Conservation (phyloP, 257 asterid genomes). For the Gentiana straminea region DNA sequence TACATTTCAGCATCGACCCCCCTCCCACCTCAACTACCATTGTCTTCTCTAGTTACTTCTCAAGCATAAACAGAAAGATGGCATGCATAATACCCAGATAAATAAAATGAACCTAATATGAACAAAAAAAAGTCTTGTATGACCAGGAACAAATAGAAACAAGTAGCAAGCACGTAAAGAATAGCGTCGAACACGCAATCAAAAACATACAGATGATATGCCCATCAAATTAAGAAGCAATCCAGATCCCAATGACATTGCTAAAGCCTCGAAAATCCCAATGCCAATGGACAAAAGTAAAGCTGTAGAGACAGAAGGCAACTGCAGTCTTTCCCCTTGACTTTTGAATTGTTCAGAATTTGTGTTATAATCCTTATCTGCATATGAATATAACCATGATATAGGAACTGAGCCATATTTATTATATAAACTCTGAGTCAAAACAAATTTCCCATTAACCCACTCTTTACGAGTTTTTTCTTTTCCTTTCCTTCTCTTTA, state of each 20-base stretch:
- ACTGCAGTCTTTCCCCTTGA: slow-evolving; percentile 45
- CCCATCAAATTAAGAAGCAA: slow-evolving; percentile 84
- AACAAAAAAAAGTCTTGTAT: neutral
- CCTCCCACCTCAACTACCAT: too few relatives aligned
- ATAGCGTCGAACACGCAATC: slow-evolving; percentile 1
- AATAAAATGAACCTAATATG: too few relatives aligned
- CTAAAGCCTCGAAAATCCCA: slow-evolving; percentile 76
- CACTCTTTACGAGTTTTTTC: neutral
- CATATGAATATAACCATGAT: slow-evolving; percentile 10
- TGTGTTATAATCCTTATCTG: slow-evolving; percentile 18
- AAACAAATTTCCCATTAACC: neutral
- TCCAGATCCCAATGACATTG: slow-evolving; percentile 75
- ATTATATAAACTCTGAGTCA: neutral
- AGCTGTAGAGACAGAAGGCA: slow-evolving; percentile 92
- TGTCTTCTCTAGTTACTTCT: too few relatives aligned
- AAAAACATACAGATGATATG: slow-evolving; percentile 53
- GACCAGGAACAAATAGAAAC: slow-evolving; percentile 1
- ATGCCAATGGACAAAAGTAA: slow-evolving; percentile 72
- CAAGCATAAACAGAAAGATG: too few relatives aligned
- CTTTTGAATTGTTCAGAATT: slow-evolving; percentile 12
- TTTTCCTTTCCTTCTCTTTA: neutral
- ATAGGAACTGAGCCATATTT: neutral
- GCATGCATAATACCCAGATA: too few relatives aligned
- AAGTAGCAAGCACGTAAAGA: neutral
- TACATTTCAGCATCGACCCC: too few relatives aligned